Conservation (phyloP, 2,329 filamentous ascomycete species). For the Myriosclerotinia curreyana region DNA sequence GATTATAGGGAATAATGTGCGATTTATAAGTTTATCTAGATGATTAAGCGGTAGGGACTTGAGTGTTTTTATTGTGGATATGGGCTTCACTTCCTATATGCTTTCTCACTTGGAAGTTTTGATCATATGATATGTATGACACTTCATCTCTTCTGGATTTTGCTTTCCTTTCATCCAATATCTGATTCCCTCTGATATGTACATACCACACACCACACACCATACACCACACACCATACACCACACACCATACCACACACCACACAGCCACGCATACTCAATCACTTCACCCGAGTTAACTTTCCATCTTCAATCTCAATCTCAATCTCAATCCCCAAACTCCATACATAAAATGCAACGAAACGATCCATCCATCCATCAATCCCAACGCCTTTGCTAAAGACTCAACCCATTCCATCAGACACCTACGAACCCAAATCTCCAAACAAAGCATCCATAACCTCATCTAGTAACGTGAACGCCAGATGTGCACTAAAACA, state of each 20-base stretch:
- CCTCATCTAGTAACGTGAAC: conserved; percentile 41
- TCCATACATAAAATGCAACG: background rate
- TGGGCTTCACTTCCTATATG: too few relatives aligned
- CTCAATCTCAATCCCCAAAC: background rate
- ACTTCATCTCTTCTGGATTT: background rate
- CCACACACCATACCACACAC: background rate
- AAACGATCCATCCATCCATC: conserved; percentile 5
- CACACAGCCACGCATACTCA: background rate
- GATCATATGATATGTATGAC: too few relatives aligned
- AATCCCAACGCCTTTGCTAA: conserved; percentile 35
- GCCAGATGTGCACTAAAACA: conserved; percentile 38
- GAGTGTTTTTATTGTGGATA: too few relatives aligned
- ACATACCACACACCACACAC: background rate
- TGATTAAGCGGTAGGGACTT: too few relatives aligned
- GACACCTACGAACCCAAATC: conserved; percentile 32
- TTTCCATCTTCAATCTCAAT: background rate
- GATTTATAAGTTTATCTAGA: too few relatives aligned
- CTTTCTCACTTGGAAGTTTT: too few relatives aligned
- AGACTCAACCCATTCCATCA: conserved; percentile 7
- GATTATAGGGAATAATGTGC: too few relatives aligned
- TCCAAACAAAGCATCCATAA: conserved; percentile 40
- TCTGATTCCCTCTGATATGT: background rate
- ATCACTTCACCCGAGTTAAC: background rate
- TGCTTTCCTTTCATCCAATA: background rate
- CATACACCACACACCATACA: background rate